Percentiles rank a stretch among this genome's conserved stretches.
phyloP scores from a whole-genome alignment of 257 asterid genomes.

The Rubia yunnanensis region DNA sequence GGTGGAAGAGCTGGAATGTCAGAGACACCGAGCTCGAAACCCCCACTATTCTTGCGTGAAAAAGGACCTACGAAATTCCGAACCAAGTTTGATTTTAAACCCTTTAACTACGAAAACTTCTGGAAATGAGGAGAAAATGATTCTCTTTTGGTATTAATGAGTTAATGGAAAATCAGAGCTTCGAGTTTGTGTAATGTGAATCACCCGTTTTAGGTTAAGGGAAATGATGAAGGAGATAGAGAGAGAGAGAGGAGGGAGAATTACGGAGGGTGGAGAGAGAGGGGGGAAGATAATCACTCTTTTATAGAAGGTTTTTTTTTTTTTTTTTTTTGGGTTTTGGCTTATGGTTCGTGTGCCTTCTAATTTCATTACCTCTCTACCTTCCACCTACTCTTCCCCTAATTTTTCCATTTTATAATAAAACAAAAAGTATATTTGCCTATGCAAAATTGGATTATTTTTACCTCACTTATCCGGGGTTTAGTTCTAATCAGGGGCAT shows the following conservation, averaged over 20 bases:
- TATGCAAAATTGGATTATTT: too few species aligned
- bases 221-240: conserved; percentile 3
- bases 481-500: too few species aligned
- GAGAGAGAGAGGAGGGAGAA: conserved; percentile 12
- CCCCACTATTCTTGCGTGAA: conserved; percentile 17
- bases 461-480: too few species aligned
- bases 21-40: conserved; percentile 42
- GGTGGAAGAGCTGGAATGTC: conserved; percentile 55
- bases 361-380: background rate
- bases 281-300: conserved; percentile 34
- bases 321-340: conserved; percentile 25
- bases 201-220: too few species aligned
- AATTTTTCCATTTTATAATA: background rate
- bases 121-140: background rate
- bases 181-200: background rate
- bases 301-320: conserved; percentile 34
- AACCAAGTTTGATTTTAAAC: background rate
- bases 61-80: conserved; percentile 5
- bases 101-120: conserved; percentile 10
- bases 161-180: background rate
- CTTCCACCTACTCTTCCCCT: conserved; percentile 8
- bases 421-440: too few species aligned
- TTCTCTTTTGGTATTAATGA: background rate
- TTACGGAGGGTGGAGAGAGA: conserved; percentile 26
- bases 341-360: conserved; percentile 28